These are phyloP conservation scores for Fusarium sambucinum DNA, from an alignment of 2,329 filamentous ascomycete genomes.

Conservation along the genomic window DNA sequence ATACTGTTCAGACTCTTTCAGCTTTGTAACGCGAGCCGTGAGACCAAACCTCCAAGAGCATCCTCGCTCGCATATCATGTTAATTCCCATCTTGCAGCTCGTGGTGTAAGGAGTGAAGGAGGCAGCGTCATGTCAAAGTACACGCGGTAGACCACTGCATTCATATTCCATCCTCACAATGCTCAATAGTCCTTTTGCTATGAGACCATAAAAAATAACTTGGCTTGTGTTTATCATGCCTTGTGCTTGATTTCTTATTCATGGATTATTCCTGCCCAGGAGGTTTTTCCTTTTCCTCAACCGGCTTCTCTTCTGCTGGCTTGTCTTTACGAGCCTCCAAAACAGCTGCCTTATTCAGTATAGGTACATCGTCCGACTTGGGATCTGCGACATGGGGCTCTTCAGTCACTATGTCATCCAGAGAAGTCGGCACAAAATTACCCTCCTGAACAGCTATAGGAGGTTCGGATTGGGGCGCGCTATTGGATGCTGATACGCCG, in stretches of 20 bases:
- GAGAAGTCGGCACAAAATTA: slow-evolving; percentile 65
- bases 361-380: slow-evolving; percentile 35
- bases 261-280: slow-evolving; percentile 13
- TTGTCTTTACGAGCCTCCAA: slow-evolving; percentile 38
- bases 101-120: background rate
- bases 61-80: slow-evolving; percentile 7
- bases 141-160: slow-evolving; percentile 2
- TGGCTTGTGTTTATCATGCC: slow-evolving; percentile 13
- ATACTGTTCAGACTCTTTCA: slow-evolving; percentile 1
- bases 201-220: slow-evolving; percentile 15
- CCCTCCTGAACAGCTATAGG: slow-evolving; percentile 52
- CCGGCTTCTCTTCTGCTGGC: slow-evolving; percentile 20
- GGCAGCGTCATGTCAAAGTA: slow-evolving; percentile 7
- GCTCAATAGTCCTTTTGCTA: slow-evolving; percentile 9
- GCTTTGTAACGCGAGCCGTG: slow-evolving; percentile 3
- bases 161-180: slow-evolving; percentile 16
- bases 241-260: slow-evolving; percentile 14
- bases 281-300: slow-evolving; percentile 21
- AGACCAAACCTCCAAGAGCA: slow-evolving; percentile 14
- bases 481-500: slow-evolving; percentile 72
- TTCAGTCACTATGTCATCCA: slow-evolving; percentile 65
- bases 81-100: slow-evolving; percentile 14
- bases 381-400: slow-evolving; percentile 56
- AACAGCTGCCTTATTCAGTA: slow-evolving; percentile 36
- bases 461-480: slow-evolving; percentile 66